Evolutionary conservation across 139 green algal species (phyloP).

Genomic region (Micractinium sp.): DNA sequence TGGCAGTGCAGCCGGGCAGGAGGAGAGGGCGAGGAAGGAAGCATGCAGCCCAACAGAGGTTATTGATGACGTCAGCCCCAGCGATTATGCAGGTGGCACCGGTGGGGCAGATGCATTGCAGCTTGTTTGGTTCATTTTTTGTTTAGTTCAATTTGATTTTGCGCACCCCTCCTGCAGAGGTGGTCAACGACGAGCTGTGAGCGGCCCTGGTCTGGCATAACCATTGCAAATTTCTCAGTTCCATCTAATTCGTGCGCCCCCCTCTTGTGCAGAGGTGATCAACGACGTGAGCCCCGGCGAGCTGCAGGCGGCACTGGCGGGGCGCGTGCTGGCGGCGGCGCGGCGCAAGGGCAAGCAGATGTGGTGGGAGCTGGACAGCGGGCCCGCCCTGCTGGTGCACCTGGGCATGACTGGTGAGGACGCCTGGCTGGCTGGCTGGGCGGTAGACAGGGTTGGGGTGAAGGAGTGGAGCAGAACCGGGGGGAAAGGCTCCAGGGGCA

Average conservation of each 20-base stretch:
- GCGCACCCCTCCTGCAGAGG: too few relatives aligned
- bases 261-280: conserved; percentile 66
- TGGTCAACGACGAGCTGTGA: too few relatives aligned
- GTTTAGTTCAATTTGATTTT: too few relatives aligned
- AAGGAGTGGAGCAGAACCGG: too few relatives aligned
- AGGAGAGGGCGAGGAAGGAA: not conserved
- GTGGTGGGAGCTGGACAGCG: conserved; percentile 73
- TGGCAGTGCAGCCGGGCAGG: not conserved
- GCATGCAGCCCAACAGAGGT: too few relatives aligned
- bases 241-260: not conserved
- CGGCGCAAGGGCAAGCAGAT: conserved; percentile 83
- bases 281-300: conserved; percentile 46
- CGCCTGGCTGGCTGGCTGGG: conserved; percentile 43
- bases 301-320: conserved; percentile 56
- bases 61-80: too few relatives aligned
- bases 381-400: conserved; percentile 69
- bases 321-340: conserved; percentile 39
- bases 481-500: too few relatives aligned
- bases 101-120: too few relatives aligned
- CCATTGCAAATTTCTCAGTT: not conserved
- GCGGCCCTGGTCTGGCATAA: too few relatives aligned
- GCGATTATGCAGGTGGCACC: too few relatives aligned
- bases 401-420: conserved; percentile 76
- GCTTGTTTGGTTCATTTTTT: too few relatives aligned
- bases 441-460: not conserved